Evolutionary conservation across 306 rosid species (phyloP), one percentile per base, ranked within the genome.

Genomic region (Vachellia collinsii): DNA sequence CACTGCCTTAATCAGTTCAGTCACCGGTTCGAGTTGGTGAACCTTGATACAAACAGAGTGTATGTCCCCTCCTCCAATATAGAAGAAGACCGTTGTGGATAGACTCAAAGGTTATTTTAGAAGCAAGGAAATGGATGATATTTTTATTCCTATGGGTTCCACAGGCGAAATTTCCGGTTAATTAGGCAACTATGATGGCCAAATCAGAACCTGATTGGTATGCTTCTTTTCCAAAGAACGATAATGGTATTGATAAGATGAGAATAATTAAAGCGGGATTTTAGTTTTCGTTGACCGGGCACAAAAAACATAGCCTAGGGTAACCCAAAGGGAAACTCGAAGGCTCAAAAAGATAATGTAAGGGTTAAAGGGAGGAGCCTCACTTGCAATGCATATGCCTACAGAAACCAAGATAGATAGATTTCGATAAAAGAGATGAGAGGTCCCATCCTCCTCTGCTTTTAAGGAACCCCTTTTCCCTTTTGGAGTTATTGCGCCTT

Each of bases 181-280:
- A 80, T 80, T 66, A 56, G 83, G 81, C 64, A 76, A 68, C 72
- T 0, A 19, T 77, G 79, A 48, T 69, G 85, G 74, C 87, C 62
- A 63, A 29, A 78, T 83, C 81, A 69, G 47, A 54, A 80, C 81
- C 82, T 70, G 80, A 70, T 70, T 42, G 65, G 70, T 51, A 80
- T 67, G 80, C 77, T 70, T 81, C 23, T 34, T 19, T 29, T 34
- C 62, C 51, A 50, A 74, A 80, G 70, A 22, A 44, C 13, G 47
- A 79, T 53, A 53, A 8, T 53, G 62, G 39, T 39, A 11, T 61
- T 67, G 73, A 47, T 46, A 20, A 71, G 54, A 82, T 53, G 13
- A n/a, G 81, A 79, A 81, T 59, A 59, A 80, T 53, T 51, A 25
- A 54, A 11, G 4, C 8, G 50, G 59, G 70, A 38, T 58, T 58